Base-by-base conservation (phyloP, 768 basidiomycete species). In the Russula sp. region DNA sequence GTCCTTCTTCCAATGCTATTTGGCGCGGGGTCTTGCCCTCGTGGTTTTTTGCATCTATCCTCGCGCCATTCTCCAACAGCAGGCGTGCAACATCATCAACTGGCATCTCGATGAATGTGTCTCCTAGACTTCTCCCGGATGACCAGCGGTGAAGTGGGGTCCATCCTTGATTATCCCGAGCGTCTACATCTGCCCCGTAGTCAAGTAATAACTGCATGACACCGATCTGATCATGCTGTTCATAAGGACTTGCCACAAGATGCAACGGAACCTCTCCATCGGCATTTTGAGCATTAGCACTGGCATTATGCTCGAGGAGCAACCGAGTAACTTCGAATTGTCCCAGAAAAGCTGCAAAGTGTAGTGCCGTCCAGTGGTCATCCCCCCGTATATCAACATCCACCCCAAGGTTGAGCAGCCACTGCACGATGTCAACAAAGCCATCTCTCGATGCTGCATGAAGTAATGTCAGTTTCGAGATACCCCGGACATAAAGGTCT, bases 381-480 rank as follows among this genome's bases (percentile, higher is more conserved):
- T 2, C 0, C 0, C 10, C 0, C 4, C 6, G 47, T 8, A 20
- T 14, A 22, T 54, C 20, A 14, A 51, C 34, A 18, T 59, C 34
- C 2, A 41, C 58, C 1, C 58, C 32, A 18, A 25, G 58, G 25
- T 43, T 11, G 34, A 59, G 14, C 6, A 59, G 41, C 58, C 58
- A 59, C 8, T 7, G 8, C 20, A 36, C 20, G 25, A 22, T 18
- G 1, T 59, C 34, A 1, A 22, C 4, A n/a, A 3, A 3, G 8
- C n/a, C 48, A 0, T 0, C 1, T 2, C 5, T 0, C 3, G 9
- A 51, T 6, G 58, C 41, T 4, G 0, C 0, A 6, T 8, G 9
- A 10, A 59, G 16, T 8, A 18, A 9, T 0, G 48, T 59, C 0
- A 0, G 0, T 2, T 25, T 3, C 16, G 0, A 0, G 1, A 5